phyloP scores from a whole-genome alignment of 441 rosid species.

The Gossypium lobatum region DNA sequence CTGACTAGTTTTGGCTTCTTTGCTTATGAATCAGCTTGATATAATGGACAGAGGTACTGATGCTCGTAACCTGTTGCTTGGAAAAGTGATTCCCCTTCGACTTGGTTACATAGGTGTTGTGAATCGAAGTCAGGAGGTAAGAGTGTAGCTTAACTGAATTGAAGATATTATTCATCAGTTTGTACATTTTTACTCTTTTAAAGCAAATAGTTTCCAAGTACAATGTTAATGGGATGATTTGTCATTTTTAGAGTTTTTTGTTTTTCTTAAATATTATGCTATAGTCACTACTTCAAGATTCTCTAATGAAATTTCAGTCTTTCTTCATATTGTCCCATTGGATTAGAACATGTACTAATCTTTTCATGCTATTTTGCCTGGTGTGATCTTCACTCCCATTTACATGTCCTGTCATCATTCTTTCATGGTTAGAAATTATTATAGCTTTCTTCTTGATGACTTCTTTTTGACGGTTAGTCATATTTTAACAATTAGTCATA shows the following conservation, averaged over 20 bases:
- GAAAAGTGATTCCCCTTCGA: conserved; percentile 77
- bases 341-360: not conserved
- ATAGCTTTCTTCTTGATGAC: not conserved
- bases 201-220: not conserved
- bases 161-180: not conserved
- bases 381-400: not conserved
- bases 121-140: conserved; percentile 93
- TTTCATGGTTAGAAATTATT: not conserved
- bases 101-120: conserved; percentile 89
- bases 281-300: not conserved
- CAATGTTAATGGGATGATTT: not conserved
- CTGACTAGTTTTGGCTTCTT: conserved; percentile 18
- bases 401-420: not conserved
- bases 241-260: not conserved
- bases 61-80: conserved; percentile 74
- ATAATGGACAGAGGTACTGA: conserved; percentile 97
- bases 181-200: not conserved
- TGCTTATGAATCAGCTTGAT: conserved; percentile 54
- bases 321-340: not conserved
- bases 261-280: conserved; percentile 8
- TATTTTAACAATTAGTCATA: not conserved
- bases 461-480: not conserved
- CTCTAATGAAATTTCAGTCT: not conserved
- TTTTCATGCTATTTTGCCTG: not conserved
- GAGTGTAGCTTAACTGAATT: conserved; percentile 1